phyloP scores from a whole-genome alignment of 2,329 filamentous ascomycete species.

The Clonostachys byssicola region DNA sequence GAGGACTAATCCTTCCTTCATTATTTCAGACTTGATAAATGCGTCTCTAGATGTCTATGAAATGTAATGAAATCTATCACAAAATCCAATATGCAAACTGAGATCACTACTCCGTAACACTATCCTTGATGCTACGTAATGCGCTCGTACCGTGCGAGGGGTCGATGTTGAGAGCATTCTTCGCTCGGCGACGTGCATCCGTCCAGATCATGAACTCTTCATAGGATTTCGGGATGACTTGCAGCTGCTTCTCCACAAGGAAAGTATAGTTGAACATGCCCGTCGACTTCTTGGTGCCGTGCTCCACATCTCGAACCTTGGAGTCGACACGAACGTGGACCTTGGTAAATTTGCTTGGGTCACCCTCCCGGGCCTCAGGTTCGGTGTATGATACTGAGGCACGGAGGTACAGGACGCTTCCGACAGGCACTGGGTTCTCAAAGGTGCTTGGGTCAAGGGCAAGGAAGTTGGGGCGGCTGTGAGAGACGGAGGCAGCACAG shows the following conservation, averaged over 20 bases:
- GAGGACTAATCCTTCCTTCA: no score
- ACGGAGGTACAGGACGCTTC: constrained; percentile 18
- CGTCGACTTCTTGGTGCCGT: constrained; percentile 18
- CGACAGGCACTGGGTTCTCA: constrained; percentile 19
- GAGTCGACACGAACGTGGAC: constrained; percentile 21
- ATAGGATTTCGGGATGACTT: constrained; percentile 19
- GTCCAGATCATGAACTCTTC: constrained; percentile 22
- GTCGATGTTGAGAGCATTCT: no score
- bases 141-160: no score
- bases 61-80: no score
- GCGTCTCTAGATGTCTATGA: no score
- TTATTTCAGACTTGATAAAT: no score
- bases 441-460: constrained; percentile 21
- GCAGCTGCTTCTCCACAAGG: constrained; percentile 16
- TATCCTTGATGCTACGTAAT: no score
- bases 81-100: no score
- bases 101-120: no score
- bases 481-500: constrained; percentile 21
- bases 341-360: constrained; percentile 16
- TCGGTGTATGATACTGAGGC: constrained; percentile 21
- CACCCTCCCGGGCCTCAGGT: constrained; percentile 18
- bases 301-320: constrained; percentile 20
- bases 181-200: constrained; percentile 18
- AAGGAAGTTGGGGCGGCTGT: constrained; percentile 20
- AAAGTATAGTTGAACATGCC: constrained; percentile 24